Evolutionary conservation across 805 yeast species (phyloP).

Genomic region (Saturnispora saitoi): DNA sequence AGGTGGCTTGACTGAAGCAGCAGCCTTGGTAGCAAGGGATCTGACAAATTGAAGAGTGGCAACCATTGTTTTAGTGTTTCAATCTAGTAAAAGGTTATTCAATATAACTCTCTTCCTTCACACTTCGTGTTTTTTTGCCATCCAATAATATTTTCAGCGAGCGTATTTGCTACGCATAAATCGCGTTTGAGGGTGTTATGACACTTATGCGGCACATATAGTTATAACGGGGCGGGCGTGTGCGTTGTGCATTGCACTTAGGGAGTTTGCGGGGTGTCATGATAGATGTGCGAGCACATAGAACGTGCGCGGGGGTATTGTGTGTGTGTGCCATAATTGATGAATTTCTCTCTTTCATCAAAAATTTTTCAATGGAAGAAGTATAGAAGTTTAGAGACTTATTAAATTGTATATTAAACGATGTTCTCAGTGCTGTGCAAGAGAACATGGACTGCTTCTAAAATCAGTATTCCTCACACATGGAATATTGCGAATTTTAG

Average conservation of each 20-base stretch:
- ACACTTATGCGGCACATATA: no score
- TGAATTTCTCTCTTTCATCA: no score
- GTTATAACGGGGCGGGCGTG: no score
- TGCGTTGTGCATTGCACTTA: no score
- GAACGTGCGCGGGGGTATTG: no score
- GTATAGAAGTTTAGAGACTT: no score
- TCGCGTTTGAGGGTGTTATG: no score
- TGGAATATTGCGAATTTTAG: constrained; percentile 6
- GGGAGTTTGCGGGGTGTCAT: no score
- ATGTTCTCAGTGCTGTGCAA: constrained; percentile 1
- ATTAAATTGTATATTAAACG: background rate
- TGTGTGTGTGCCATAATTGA: no score
- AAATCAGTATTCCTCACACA: background rate
- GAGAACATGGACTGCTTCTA: background rate
- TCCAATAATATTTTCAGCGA: background rate
- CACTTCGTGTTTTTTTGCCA: background rate
- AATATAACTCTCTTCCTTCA: background rate
- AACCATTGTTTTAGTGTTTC: constrained; percentile 27
- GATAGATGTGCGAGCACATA: background rate
- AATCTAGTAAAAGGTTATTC: background rate
- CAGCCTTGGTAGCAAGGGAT: constrained; percentile 59
- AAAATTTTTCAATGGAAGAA: no score
- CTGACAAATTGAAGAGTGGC: constrained; percentile 61
- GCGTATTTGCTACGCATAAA: constrained; percentile 5
- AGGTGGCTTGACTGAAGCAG: constrained; percentile 58